A percentile compares a stretch with the other conserved stretches of the same genome.
phyloP scores from a whole-genome alignment of 345 rosid genomes.

The Salix arbutifolia region DNA sequence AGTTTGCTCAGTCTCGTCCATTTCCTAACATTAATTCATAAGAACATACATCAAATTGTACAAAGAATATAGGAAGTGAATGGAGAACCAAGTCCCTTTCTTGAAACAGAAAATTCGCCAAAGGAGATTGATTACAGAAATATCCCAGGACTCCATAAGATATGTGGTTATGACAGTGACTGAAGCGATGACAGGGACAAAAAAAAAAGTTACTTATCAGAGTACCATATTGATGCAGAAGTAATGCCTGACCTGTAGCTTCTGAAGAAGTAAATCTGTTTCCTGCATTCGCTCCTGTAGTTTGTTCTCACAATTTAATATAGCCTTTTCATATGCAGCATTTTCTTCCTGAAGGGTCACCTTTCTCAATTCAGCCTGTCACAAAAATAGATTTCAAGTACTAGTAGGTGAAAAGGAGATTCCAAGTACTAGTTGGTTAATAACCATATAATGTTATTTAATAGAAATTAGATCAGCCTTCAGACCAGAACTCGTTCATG shows the following conservation, averaged over 20 bases:
- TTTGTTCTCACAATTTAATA: slow-evolving; percentile 65
- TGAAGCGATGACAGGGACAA: not conserved
- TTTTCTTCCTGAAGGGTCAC: slow-evolving; percentile 68
- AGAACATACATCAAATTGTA: not conserved
- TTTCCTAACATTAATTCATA: slow-evolving; percentile 44
- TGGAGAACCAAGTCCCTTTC: not conserved
- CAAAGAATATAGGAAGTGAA: not conserved
- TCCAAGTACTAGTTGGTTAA: not conserved
- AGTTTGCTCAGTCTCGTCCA: slow-evolving; percentile 51
- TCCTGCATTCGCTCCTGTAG: slow-evolving; percentile 66
- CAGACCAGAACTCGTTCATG: not conserved
- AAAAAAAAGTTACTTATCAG: not conserved
- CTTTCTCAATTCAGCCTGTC: slow-evolving; percentile 75
- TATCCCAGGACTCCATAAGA: not conserved
- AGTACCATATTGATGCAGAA: not conserved
- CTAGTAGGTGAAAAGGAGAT: slow-evolving; percentile 6
- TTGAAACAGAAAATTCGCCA: not conserved
- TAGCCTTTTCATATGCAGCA: slow-evolving; percentile 67
- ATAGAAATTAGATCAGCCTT: not conserved
- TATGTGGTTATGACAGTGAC: not conserved
- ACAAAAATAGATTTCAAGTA: slow-evolving; percentile 7
- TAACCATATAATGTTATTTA: not conserved
- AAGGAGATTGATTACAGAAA: not conserved
- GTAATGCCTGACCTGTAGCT: slow-evolving; percentile 50
- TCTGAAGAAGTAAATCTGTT: slow-evolving; percentile 47